These are phyloP conservation scores for Parascedosporium putredinis DNA, from an alignment of 2,329 filamentous ascomycete genomes.

Conservation along the genomic window DNA sequence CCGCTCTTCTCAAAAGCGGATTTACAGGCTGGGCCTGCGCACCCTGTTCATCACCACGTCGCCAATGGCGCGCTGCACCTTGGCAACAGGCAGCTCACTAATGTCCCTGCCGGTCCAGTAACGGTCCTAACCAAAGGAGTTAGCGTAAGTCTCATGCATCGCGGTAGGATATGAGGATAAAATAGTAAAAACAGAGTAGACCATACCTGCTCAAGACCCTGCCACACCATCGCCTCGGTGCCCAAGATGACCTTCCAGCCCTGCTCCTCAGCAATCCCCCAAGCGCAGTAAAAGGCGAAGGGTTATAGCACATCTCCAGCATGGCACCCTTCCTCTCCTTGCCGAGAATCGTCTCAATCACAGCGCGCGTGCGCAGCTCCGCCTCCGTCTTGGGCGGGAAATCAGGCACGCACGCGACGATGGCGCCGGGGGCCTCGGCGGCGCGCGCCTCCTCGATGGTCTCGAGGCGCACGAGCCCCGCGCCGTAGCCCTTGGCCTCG, in stretches of 20 bases:
- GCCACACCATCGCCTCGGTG: slow-evolving; percentile 68
- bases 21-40: background rate
- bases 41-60: slow-evolving; percentile 7
- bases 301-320: slow-evolving; percentile 79
- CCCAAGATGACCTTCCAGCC: slow-evolving; percentile 69
- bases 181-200: background rate
- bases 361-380: slow-evolving; percentile 49
- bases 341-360: slow-evolving; percentile 37
- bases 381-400: slow-evolving; percentile 55
- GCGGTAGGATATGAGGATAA: background rate
- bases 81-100: slow-evolving; percentile 46
- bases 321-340: slow-evolving; percentile 54
- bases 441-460: slow-evolving; percentile 47
- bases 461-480: slow-evolving; percentile 49
- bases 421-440: slow-evolving; percentile 51
- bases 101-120: slow-evolving; percentile 56
- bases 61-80: slow-evolving; percentile 39
- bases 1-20: background rate
- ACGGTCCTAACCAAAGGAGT: slow-evolving; percentile 23
- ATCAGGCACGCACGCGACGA: slow-evolving; percentile 68
- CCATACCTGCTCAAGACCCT: slow-evolving; percentile 54
- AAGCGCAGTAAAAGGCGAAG: slow-evolving; percentile 57
- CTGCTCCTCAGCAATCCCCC: slow-evolving; percentile 47
- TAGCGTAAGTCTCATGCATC: background rate
- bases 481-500: slow-evolving; percentile 44